Conservation (phyloP, 495 filamentous ascomycete species). For the Sphaerosporella brunnea region DNA sequence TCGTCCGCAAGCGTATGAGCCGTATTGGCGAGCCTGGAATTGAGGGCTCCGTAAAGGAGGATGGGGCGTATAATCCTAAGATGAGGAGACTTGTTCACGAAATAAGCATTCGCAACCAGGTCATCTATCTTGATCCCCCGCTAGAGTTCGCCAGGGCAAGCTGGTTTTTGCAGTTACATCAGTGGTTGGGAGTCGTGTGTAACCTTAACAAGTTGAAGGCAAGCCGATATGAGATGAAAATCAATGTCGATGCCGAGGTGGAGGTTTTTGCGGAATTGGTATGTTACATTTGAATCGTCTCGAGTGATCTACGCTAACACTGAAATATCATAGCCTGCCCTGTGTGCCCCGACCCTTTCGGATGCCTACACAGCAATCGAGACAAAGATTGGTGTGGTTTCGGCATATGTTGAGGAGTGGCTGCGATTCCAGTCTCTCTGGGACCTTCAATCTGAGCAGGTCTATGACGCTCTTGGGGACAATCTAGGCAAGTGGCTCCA, state of each 20-base stretch:
- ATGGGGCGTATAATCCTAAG: constrained; percentile 33
- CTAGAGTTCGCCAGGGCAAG: constrained; percentile 78
- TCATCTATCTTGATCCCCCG: constrained; percentile 87
- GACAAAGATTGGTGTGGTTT: constrained; percentile 53
- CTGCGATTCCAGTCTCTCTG: constrained; percentile 95
- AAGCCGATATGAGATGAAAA: constrained; percentile 78
- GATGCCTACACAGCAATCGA: constrained; percentile 69
- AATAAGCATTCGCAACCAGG: constrained; percentile 87
- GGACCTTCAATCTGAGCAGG: constrained; percentile 90
- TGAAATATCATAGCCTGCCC: constrained; percentile 33
- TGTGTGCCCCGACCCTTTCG: constrained; percentile 57
- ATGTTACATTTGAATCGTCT: too few relatives aligned
- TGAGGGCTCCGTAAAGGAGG: constrained; percentile 26
- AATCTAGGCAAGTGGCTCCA: constrained; percentile 85
- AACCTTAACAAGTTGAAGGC: constrained; percentile 84
- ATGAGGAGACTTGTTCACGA: constrained; percentile 65
- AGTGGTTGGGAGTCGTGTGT: constrained; percentile 83
- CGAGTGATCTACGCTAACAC: neutral
- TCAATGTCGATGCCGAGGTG: constrained; percentile 43
- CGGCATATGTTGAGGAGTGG: constrained; percentile 86
- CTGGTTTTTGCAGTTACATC: constrained; percentile 83
- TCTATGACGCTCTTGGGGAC: constrained; percentile 80
- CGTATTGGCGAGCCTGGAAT: constrained; percentile 10
- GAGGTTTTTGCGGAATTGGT: constrained; percentile 73
- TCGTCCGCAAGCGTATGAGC: constrained; percentile 31